Evolutionary conservation across 2,329 filamentous ascomycete genomes (phyloP), one percentile per base, ranked within the genome.

Genomic region (Aspergillus nomiae): DNA sequence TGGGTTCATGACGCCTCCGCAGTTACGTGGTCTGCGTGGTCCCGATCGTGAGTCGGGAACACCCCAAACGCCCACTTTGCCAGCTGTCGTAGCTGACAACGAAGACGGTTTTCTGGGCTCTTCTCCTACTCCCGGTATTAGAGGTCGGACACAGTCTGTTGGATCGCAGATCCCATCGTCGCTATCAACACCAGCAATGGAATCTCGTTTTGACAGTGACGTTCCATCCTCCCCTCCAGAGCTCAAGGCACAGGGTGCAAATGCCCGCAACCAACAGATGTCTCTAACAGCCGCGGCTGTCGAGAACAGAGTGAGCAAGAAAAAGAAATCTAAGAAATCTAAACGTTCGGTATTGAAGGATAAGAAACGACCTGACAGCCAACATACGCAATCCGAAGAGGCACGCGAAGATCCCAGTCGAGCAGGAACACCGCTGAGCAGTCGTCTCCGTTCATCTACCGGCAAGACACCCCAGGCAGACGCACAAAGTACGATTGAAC

Each of bases 111-210:
- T 83, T 58, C 73, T 84, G 24, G 80, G 78, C 12, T 85, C 83
- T 8, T 85, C 84, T n/a, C 84, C 84, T 4, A 85, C 83, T 2
- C 83, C 83, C 38, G 78, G 74, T 28, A 79, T 80, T 46, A 78
- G 75, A 68, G 71, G 71, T 53, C 70, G 68, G 36, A 66, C 71
- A 5, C 70, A 70, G 7, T 65, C 67, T 19, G 62, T 63, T 30
- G 71, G 69, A 16, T 70, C 74, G 1, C 73, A 78, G 3, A 65
- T 74, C 11, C 69, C 74, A 4, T 76, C 75, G 11, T 77, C 79
- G 21, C 75, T 80, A 30, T 32, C 64, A n/a, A 48, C 79, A 71
- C 53, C 69, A 61, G 46, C 61, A 26, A 65, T 68, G 8, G 67
- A 71, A 54, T 50, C 64, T n/a, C 56, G 61, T 1, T 56, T 71